A percentile compares a stretch with the other conserved stretches of the same genome.
Evolutionary conservation across 179 eudicot species (phyloP).

Genomic region (Beta lomatogona): DNA sequence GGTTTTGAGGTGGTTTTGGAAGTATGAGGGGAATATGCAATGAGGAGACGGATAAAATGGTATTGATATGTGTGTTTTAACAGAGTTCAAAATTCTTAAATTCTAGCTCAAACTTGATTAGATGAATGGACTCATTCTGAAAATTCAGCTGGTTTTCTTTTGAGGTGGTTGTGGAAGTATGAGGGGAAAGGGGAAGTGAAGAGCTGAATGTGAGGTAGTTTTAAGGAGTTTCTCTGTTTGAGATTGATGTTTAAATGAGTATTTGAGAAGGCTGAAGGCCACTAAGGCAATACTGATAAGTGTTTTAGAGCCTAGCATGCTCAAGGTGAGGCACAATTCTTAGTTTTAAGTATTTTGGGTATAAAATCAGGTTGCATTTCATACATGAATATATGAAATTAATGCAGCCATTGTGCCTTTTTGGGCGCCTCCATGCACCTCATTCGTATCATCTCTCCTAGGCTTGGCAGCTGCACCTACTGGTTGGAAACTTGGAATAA

Average conservation of each 20-base stretch:
- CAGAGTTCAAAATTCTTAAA: not conserved
- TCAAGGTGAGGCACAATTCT: no score
- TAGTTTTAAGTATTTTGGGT: no score
- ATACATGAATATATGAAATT: no score
- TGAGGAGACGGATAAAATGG: not conserved
- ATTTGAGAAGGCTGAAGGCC: not conserved
- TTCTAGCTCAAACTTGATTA: no score
- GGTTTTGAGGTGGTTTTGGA: not conserved
- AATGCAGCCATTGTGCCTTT: no score
- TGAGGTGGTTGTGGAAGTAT: not conserved
- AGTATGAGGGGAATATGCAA: not conserved
- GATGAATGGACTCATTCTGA: not conserved
- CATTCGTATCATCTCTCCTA: no score
- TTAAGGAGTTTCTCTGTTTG: not conserved
- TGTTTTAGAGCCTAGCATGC: no score
- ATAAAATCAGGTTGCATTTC: no score
- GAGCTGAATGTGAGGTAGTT: not conserved
- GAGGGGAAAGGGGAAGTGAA: not conserved
- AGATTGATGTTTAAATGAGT: not conserved
- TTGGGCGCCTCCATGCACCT: no score
- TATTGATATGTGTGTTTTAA: not conserved
- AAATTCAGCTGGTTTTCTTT: not conserved
- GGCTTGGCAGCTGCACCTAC: no score
- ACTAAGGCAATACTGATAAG: no score
- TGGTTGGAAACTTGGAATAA: not conserved